Base-by-base conservation (phyloP, 176 grass and related monocot genomes). In the Avena insularis region DNA sequence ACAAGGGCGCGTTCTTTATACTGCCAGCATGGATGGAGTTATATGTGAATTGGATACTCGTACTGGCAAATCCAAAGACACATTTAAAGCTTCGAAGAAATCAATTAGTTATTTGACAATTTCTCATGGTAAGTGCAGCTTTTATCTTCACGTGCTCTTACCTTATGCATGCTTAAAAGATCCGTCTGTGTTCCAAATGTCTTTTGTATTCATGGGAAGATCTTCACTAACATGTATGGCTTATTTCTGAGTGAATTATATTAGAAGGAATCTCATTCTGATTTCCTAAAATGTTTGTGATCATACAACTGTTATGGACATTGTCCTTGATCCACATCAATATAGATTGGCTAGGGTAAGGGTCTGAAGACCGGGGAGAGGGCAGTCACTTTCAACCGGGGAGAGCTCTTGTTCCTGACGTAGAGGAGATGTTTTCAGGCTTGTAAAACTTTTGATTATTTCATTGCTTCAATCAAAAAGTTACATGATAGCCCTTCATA, bases 41-140 rank as follows among this genome's bases (percentile, higher is more conserved):
- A 65, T 92, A 79, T 92, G 51, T 86, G 83, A 72, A 60, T 57
- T 89, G 31, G 79, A 62, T 86, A 86, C 86, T 92, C 20, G 82
- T 8, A 86, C 62, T 50, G 90, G 90, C 66, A 83, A 86, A 71
- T 70, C 68, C 64, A 92, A 85, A 56, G 84, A 73, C 80, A 82
- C 48, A 13, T 79, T 89, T 15, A 89, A 83, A 80, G 83, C 79
- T 85, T 86, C 87, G 14, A 92, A 89, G 60, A 89, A 80, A 63
- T 55, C 86, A 66, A 89, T 89, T 43, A 92, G 75, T 76, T 86
- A 35, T 74, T 71, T 92, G 46, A 79, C 83, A 23, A 67, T 92
- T 82, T 92, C 90, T 63, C 75, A 79, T 65, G 87, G 90, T 89
- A 79, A 89, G 83, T 81, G 59, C 69, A 82, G 25, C 71, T 23